Evolutionary conservation across 441 rosid genomes (phyloP).

Genomic region (Kokia cookei): DNA sequence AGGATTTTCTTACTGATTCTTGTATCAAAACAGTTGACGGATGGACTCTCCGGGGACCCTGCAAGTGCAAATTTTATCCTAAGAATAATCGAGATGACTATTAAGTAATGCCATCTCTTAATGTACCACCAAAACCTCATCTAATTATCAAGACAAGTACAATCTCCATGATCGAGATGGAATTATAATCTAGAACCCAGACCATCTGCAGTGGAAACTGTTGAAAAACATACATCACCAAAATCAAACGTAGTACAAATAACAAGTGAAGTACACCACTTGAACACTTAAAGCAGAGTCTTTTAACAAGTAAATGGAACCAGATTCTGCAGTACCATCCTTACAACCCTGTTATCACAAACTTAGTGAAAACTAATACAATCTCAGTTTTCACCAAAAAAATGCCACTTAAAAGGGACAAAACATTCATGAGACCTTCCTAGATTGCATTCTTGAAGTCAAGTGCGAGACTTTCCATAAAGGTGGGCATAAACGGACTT

Average conservation of each 20-base stretch:
- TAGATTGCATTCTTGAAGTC: slow-evolving; percentile 8
- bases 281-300: neutral
- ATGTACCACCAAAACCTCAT: neutral
- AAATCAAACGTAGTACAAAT: neutral
- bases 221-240: neutral
- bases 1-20: neutral
- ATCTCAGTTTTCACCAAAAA: neutral
- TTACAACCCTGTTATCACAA: neutral
- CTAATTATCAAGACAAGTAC: neutral
- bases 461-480: slow-evolving; percentile 63
- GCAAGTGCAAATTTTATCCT: neutral
- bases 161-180: neutral
- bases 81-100: neutral
- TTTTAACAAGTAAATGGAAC: neutral
- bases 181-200: neutral
- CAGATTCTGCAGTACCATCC: neutral
- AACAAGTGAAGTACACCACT: slow-evolving; percentile 8
- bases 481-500: slow-evolving; percentile 65
- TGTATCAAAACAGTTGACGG: neutral
- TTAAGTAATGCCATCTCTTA: neutral
- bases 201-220: neutral
- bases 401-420: neutral
- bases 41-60: neutral
- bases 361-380: slow-evolving; percentile 4
- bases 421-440: neutral